Percentiles rank a stretch among this genome's conserved stretches.
Conservation (phyloP, 1,284 basidiomycete species). For the Singerocomus inundabilis region DNA sequence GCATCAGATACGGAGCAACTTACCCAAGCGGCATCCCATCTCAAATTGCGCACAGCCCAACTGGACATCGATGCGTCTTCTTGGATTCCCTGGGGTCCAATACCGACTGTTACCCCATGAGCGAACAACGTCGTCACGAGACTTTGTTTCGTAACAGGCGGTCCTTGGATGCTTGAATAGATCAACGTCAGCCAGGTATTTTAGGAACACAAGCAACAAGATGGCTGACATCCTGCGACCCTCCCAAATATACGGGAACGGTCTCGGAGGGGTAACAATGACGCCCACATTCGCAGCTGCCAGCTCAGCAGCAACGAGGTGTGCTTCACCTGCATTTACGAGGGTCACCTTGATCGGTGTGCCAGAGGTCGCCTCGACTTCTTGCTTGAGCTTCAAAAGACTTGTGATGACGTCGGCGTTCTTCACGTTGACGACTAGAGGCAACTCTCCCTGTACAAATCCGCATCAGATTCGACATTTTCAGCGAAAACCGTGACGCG, state of each 20-base stretch:
- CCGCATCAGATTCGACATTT: slow-evolving; percentile 5
- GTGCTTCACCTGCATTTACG: slow-evolving; percentile 71
- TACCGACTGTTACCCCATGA: slow-evolving; percentile 72
- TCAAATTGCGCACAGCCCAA: slow-evolving; percentile 59
- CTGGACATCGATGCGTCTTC: slow-evolving; percentile 21
- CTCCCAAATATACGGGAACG: slow-evolving; percentile 63
- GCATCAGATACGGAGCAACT: neutral
- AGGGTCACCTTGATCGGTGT: slow-evolving; percentile 54
- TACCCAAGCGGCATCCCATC: slow-evolving; percentile 48
- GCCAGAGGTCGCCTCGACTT: slow-evolving; percentile 52
- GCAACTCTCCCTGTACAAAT: slow-evolving; percentile 42
- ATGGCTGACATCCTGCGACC: slow-evolving; percentile 44
- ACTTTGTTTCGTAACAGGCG: slow-evolving; percentile 68
- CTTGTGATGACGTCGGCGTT: slow-evolving; percentile 79
- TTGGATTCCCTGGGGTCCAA: slow-evolving; percentile 47
- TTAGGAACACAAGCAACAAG: neutral
- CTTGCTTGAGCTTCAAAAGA: slow-evolving; percentile 70
- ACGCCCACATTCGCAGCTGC: slow-evolving; percentile 72
- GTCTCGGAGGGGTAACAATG: slow-evolving; percentile 58
- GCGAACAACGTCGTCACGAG: slow-evolving; percentile 60
- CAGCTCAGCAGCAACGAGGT: slow-evolving; percentile 74
- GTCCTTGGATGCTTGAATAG: slow-evolving; percentile 55
- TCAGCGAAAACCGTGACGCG: neutral
- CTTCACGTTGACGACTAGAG: slow-evolving; percentile 55
- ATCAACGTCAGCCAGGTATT: slow-evolving; percentile 14